Base-by-base conservation (phyloP, 1,139 yeast species). In the Suhomyces bokatorum region DNA sequence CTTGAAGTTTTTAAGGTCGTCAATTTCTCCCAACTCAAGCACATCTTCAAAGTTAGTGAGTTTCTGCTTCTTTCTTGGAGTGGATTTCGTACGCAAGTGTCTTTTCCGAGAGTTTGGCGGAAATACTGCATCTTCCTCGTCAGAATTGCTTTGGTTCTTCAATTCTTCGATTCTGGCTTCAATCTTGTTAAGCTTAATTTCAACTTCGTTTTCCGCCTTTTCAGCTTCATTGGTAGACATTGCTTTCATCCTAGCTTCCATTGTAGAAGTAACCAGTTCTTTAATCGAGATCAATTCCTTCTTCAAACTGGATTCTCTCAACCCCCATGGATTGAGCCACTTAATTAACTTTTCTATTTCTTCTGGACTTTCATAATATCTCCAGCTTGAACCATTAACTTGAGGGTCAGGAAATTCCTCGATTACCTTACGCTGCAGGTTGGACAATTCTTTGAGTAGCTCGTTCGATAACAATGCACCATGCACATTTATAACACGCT, bases 321-420 rank as follows among this genome's bases (percentile, higher is more conserved):
- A 70, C 3, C 98, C 98, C 75, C 83, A 79, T 7, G 81, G 83
- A 56, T 85, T 83, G 44, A 91, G 71, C 89, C 95, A 87, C 11
- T 66, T 59, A 7, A 84, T 51, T 27, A 93, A 63, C n/a, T 60
- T 61, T 2, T 76, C 78, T 30, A 91, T 63, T 43, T 87, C 85
- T 10, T 76, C 79, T 1, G 78, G 75, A 1, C 64, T 67, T 49
- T 90, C 96, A 55, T 77, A 87, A 57, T 63, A 84, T 54, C 89
- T 81, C 93, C 97, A 89, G 37, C 77, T 75, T 8, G 66, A 55
- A 6, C 81, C 76, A 22, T 75, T 66, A 17, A 80, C 54, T 30
- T 86, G 60, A 11, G 81, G 77, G 46, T 70, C 77, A 1, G 83
- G 81, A 4, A 73, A 69, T 57, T 87, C 96, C 58, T 87, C 96